A percentile compares a stretch with the other conserved stretches of the same genome.
phyloP scores from a whole-genome alignment of 129 eudicot species.

The Tagetes erecta region DNA sequence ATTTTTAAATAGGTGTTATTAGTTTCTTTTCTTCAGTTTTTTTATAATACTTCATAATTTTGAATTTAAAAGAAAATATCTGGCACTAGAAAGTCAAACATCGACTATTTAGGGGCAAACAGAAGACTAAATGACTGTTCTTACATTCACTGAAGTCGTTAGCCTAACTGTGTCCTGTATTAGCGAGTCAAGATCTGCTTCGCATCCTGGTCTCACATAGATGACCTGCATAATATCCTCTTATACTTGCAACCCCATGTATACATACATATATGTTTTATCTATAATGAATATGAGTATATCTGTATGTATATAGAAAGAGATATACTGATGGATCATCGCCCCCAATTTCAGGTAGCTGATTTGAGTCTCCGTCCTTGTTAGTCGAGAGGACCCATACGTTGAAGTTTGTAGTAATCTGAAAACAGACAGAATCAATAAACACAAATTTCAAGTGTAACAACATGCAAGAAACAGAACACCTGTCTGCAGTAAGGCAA shows the following conservation, averaged over 20 bases:
- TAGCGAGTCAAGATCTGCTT: constrained; percentile 81
- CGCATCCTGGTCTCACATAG: constrained; percentile 85
- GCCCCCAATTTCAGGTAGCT: constrained; percentile 65
- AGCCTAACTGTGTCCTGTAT: constrained; percentile 80
- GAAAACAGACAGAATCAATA: not conserved
- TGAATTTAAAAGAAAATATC: constrained; percentile 6
- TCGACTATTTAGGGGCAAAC: not conserved
- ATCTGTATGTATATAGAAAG: constrained; percentile 12
- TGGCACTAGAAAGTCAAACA: constrained; percentile 5
- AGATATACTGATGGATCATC: constrained; percentile 79
- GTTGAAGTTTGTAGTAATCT: constrained; percentile 65
- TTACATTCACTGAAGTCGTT: constrained; percentile 68
- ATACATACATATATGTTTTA: not conserved
- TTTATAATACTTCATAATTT: constrained; percentile 10
- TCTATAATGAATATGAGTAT: not conserved
- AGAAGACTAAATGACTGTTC: constrained; percentile 1
- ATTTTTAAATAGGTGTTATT: not conserved
- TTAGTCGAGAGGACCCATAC: constrained; percentile 76
- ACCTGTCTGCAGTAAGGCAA: constrained; percentile 78
- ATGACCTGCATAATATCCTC: constrained; percentile 55
- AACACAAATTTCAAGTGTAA: not conserved
- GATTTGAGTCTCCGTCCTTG: constrained; percentile 46
- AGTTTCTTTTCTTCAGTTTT: not conserved
- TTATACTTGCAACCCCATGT: not conserved
- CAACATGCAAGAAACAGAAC: not conserved